Evolutionary conservation across 768 basidiomycete species (phyloP), one percentile per base, ranked within the genome.

Genomic region (Serendipita indica): DNA sequence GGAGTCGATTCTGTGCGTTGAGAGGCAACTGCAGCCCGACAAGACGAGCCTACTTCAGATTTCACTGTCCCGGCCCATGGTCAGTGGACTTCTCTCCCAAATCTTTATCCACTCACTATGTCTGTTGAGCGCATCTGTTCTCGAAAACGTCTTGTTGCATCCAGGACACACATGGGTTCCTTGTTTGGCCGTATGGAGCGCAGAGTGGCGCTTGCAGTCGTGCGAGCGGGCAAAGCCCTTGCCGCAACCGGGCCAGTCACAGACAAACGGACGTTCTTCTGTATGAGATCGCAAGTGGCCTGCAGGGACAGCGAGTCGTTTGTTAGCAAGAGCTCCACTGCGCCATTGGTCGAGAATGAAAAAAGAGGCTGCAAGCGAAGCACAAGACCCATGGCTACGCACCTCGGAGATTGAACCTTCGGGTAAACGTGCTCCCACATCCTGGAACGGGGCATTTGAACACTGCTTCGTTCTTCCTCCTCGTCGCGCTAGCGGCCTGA

Each of bases 161-260:
- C 89, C 90, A 62, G 83, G 82, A 65, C 92, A 97, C 57, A 86
- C 76, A 69, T 94, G 92, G 30, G 83, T 79, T 65, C 86, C 83
- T 6, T 87, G 79, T 65, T 90, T 86, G 45, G 84, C 80, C 13
- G 83, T 80, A 64, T 97, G 92, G 3, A 97, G 75, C 1, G 89
- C 86, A 72, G 91, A 89, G 68, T 94, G 92, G 33, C 92, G 85
- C 84, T 96, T 96, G 86, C 91, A 94, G 68, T 97, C 92, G 69
- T 97, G 92, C 69, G 93, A 89, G 43, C 92, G 79, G 56, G 92
- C 92, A 68, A 96, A 94, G 25, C 89, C 86, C 69, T 96, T 97
- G 68, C 86, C 86, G 70, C 92, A 97, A 30, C 90, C 91, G 12
- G 89, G 87, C 79, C 86, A 92, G 60, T 89, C 84, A 69, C 92